A percentile compares a stretch with the other conserved stretches of the same genome.
Evolutionary conservation across 306 rosid species (phyloP).

Genomic region (Trichosanthes cucumerina): DNA sequence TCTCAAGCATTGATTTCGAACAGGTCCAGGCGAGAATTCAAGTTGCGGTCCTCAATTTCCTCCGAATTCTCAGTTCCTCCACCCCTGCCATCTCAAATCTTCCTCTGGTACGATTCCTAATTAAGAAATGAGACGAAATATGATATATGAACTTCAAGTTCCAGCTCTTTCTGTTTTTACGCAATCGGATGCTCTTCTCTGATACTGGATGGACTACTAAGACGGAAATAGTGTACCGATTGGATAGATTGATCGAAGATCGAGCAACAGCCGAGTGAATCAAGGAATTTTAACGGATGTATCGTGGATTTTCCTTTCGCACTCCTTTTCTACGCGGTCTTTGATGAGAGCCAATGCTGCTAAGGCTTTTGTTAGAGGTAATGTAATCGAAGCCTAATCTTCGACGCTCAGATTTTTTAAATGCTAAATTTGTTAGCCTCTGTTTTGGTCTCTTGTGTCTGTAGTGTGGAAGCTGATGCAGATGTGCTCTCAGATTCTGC

Average conservation of each 20-base stretch:
- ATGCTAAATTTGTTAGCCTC: not conserved
- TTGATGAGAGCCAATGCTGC: slow-evolving; percentile 56
- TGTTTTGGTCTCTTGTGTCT: not conserved
- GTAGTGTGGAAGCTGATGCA: slow-evolving; percentile 93
- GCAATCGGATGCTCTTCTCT: not conserved
- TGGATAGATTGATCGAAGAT: slow-evolving; percentile 48
- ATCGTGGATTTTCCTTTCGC: slow-evolving; percentile 54
- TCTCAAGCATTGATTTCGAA: not conserved
- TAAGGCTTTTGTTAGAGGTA: slow-evolving; percentile 74
- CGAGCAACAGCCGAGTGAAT: slow-evolving; percentile 50
- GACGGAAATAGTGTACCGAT: not conserved
- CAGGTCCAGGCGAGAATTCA: slow-evolving; percentile 80
- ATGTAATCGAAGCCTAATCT: not conserved
- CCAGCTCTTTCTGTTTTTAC: not conserved
- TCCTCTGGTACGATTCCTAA: slow-evolving; percentile 41
- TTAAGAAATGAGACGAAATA: not conserved
- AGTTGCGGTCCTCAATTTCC: slow-evolving; percentile 73
- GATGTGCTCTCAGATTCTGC: slow-evolving; percentile 62
- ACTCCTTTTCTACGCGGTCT: slow-evolving; percentile 57
- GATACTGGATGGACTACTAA: not conserved
- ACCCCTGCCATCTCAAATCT: slow-evolving; percentile 70
- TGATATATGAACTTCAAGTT: not conserved
- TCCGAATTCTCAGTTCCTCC: slow-evolving; percentile 54
- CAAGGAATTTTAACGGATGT: slow-evolving; percentile 48
- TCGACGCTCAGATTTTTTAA: not conserved